Conservation (phyloP, 805 yeast species). For the Osmozyma mogii region DNA sequence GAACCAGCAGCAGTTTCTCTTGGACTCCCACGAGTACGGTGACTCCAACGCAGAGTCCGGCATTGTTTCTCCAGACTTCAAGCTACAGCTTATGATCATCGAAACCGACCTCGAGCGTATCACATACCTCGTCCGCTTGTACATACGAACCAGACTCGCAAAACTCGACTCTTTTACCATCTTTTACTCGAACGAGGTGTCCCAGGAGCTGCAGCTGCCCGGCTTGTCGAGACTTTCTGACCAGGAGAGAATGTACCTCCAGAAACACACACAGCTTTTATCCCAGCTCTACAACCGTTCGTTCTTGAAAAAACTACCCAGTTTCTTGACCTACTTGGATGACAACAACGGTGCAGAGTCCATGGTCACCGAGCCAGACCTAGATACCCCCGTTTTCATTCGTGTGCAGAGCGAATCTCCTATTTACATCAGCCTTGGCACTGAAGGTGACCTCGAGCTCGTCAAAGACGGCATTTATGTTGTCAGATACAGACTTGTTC, state of each 20-base stretch:
- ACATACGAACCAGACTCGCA: constrained; percentile 65
- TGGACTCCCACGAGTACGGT: constrained; percentile 70
- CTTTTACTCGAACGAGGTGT: constrained; percentile 38
- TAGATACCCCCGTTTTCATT: constrained; percentile 72
- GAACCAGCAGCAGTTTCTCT: constrained; percentile 63
- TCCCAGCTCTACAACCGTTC: constrained; percentile 58
- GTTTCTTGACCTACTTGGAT: constrained; percentile 61
- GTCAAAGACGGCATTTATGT: constrained; percentile 65
- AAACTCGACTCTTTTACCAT: constrained; percentile 69
- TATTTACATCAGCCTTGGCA: constrained; percentile 19
- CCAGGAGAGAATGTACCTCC: constrained; percentile 61
- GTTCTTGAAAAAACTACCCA: constrained; percentile 63
- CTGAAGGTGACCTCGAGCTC: constrained; percentile 20
- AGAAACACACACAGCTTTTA: constrained; percentile 54
- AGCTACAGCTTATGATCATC: constrained; percentile 71
- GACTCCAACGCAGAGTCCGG: constrained; percentile 35
- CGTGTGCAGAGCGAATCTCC: constrained; percentile 36
- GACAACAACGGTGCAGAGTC: constrained; percentile 52
- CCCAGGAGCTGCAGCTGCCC: constrained; percentile 17
- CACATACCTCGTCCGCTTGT: constrained; percentile 72
- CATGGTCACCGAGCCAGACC: constrained; percentile 77
- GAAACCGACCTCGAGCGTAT: constrained; percentile 90
- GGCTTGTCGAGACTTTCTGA: constrained; percentile 33
- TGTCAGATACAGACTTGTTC: constrained; percentile 49
- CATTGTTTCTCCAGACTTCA: constrained; percentile 42